These are phyloP conservation scores for Teratosphaeria viscida DNA, from an alignment of 2,329 filamentous ascomycete species.

Conservation along the genomic window DNA sequence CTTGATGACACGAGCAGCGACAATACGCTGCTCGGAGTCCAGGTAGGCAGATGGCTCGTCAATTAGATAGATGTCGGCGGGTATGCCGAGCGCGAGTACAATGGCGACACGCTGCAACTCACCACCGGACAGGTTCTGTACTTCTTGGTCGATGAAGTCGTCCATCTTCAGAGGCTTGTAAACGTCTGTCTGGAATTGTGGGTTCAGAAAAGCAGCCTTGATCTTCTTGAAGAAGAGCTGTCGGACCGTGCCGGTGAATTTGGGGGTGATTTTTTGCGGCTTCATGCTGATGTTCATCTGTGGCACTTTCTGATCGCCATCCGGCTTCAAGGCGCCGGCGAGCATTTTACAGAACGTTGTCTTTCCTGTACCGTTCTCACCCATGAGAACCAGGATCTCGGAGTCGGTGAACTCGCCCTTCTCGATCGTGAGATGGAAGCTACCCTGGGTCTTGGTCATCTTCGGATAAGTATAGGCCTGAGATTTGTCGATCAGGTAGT, in stretches of 20 bases:
- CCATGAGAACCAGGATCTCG: conserved; percentile 99
- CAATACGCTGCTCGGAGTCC: conserved; percentile 97
- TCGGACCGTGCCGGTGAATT: conserved; percentile 92
- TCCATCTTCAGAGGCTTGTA: conserved; percentile 99
- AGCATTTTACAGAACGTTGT: conserved; percentile 97
- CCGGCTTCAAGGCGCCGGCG: conserved; percentile 86
- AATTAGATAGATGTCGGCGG: conserved; percentile 96
- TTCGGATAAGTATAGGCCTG: conserved; percentile 78
- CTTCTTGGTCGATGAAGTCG: conserved; percentile 98
- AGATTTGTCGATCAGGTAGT: conserved; percentile 73
- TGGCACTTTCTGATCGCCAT: conserved; percentile 66
- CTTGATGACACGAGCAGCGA: conserved; percentile 95
- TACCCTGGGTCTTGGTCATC: conserved; percentile 88
- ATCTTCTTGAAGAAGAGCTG: conserved; percentile 99
- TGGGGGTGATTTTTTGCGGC: conserved; percentile 97
- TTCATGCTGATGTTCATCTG: conserved; percentile 99
- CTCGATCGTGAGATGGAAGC: conserved; percentile 76
- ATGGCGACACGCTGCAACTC: conserved; percentile 99
- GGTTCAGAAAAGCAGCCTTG: conserved; percentile 88
- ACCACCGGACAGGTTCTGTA: conserved; percentile 97
- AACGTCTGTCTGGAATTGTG: conserved; percentile 98
- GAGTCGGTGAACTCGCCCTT: conserved; percentile 87
- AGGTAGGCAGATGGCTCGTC: conserved; percentile 97
- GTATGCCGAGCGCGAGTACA: conserved; percentile 87
- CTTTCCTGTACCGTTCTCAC: conserved; percentile 98